These are phyloP conservation scores for Kuraishia piskuri DNA, from an alignment of 805 yeast genomes.

Conservation along the genomic window DNA sequence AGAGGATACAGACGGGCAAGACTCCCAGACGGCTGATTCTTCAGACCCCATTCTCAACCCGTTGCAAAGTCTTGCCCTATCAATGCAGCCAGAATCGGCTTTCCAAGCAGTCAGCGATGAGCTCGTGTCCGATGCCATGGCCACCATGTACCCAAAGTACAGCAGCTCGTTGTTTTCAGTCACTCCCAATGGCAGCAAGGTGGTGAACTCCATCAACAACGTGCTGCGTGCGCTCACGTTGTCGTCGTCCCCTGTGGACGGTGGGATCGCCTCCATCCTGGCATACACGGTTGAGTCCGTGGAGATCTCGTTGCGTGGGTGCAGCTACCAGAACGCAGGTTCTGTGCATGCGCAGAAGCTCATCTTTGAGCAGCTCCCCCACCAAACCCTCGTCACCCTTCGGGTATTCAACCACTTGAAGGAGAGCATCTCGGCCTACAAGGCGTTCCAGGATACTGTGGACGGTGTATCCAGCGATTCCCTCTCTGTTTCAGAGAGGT, in stretches of 20 bases:
- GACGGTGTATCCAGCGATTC: background rate
- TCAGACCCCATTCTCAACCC: background rate
- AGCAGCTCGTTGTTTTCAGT: background rate
- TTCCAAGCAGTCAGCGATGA: background rate
- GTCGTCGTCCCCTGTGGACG: slow-evolving; percentile 64
- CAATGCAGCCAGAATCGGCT: background rate
- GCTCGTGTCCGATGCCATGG: background rate
- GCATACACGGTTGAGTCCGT: slow-evolving; percentile 52
- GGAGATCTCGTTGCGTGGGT: slow-evolving; percentile 60
- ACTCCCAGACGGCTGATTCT: too few species aligned
- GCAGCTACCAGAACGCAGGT: slow-evolving; percentile 16
- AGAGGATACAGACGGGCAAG: background rate
- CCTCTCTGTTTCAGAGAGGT: background rate
- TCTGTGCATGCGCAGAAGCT: slow-evolving; percentile 26
- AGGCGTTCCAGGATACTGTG: slow-evolving; percentile 10
- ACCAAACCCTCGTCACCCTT: slow-evolving; percentile 51
- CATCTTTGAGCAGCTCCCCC: slow-evolving; percentile 48
- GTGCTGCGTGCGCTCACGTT: slow-evolving; percentile 24
- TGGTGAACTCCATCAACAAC: background rate
- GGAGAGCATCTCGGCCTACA: slow-evolving; percentile 25
- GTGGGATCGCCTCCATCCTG: slow-evolving; percentile 23
- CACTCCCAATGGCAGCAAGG: slow-evolving; percentile 1
- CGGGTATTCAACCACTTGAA: slow-evolving; percentile 33
- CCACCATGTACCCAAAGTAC: slow-evolving; percentile 1
- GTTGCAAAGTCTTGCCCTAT: background rate